Evolutionary conservation across 2,329 filamentous ascomycete genomes (phyloP).

Genomic region (Colletotrichum aenigma): DNA sequence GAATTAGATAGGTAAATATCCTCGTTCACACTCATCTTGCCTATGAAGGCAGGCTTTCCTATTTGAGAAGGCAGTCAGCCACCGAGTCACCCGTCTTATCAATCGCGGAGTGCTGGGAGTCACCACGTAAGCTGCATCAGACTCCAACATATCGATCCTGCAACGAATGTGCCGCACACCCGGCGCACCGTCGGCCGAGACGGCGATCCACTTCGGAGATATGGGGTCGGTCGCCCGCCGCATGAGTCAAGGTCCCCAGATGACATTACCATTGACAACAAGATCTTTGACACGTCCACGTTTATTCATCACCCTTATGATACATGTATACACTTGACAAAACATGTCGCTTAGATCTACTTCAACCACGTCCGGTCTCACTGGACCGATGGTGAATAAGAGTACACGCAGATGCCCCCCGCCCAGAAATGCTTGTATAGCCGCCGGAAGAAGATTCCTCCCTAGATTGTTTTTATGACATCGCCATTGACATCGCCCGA

Average conservation of each 20-base stretch:
- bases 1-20: background rate
- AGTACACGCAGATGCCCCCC: background rate
- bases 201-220: background rate
- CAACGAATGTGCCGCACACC: background rate
- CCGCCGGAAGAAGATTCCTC: background rate
- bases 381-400: background rate
- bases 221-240: background rate
- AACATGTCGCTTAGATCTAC: background rate
- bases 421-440: background rate
- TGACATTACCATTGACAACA: rapidly evolving
- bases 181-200: background rate
- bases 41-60: background rate
- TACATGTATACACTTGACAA: background rate
- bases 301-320: background rate
- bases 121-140: background rate
- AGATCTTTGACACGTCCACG: background rate
- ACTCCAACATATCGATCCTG: background rate
- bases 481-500: background rate
- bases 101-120: background rate
- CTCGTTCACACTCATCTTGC: rapidly evolving
- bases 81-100: background rate
- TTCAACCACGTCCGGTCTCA: background rate
- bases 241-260: background rate
- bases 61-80: background rate
- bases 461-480: background rate